Conservation (phyloP, 345 rosid genomes). For the Eucalyptus grandis region DNA sequence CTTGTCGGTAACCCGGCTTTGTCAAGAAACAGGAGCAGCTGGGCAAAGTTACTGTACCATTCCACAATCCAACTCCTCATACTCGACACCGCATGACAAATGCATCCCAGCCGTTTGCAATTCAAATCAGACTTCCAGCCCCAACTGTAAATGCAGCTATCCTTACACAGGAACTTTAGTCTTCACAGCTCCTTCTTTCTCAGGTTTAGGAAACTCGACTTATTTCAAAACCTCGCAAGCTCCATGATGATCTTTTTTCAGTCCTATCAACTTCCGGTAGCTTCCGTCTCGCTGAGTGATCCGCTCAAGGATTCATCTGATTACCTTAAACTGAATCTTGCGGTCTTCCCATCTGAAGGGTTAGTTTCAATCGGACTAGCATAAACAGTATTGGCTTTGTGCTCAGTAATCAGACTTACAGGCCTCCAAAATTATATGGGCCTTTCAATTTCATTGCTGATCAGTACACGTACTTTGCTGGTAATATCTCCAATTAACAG, state of each 20-base stretch:
- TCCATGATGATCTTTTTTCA: conserved; percentile 7
- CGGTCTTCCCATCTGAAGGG: conserved; percentile 40
- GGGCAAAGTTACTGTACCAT: conserved; percentile 24
- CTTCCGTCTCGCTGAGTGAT: conserved; percentile 37
- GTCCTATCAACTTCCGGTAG: conserved; percentile 39
- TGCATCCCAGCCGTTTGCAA: conserved; percentile 27
- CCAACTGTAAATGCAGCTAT: conserved; percentile 49
- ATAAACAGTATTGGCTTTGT: conserved; percentile 27
- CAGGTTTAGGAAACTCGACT: conserved; percentile 26
- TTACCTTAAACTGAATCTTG: conserved; percentile 33
- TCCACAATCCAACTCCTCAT: conserved; percentile 2
- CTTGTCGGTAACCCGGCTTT: conserved; percentile 53
- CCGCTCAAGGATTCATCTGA: conserved; percentile 30
- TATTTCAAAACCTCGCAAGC: conserved; percentile 19
- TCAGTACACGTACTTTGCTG: conserved; percentile 24
- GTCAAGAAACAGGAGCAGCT: conserved; percentile 20
- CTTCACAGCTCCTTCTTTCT: conserved; percentile 62
- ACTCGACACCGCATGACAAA: conserved; percentile 20
- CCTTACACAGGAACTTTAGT: conserved; percentile 50
- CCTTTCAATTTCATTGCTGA: conserved; percentile 39
- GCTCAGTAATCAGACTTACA: conserved; percentile 49
- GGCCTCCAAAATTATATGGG: conserved; percentile 46
- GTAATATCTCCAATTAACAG: conserved; percentile 14
- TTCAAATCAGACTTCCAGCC: conserved; percentile 28
- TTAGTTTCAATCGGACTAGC: conserved; percentile 32